Percentiles rank a stretch among this genome's conserved stretches.
These are phyloP conservation scores for Xylariaceae sp. DNA, from an alignment of 2,329 filamentous ascomycete genomes.

Conservation along the genomic window DNA sequence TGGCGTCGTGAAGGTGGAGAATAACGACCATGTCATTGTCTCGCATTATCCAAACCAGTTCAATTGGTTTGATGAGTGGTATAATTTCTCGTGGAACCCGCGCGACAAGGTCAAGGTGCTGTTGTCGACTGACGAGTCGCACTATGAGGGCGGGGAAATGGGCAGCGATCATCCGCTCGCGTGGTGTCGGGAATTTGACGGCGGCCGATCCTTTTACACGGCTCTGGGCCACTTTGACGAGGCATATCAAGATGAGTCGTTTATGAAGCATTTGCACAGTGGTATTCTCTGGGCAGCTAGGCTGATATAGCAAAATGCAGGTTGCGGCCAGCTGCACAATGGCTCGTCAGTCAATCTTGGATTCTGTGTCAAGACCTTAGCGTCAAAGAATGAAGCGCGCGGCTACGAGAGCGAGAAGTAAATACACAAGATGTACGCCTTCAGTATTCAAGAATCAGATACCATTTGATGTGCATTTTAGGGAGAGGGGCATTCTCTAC, in stretches of 20 bases:
- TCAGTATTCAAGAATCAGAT: too few relatives aligned
- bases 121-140: slow-evolving; percentile 35
- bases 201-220: slow-evolving; percentile 40
- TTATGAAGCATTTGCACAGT: slow-evolving; percentile 24
- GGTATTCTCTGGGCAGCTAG: slow-evolving; percentile 22
- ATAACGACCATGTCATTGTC: slow-evolving; percentile 31
- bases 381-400: too few relatives aligned
- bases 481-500: too few relatives aligned
- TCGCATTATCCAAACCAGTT: slow-evolving; percentile 19
- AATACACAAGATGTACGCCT: too few relatives aligned
- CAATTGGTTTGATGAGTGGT: slow-evolving; percentile 42
- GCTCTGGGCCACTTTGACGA: slow-evolving; percentile 42
- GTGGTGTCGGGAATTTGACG: slow-evolving; percentile 40
- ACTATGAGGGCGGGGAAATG: slow-evolving; percentile 36
- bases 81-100: slow-evolving; percentile 38
- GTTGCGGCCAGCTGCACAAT: too few relatives aligned
- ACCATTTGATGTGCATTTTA: too few relatives aligned
- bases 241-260: slow-evolving; percentile 35
- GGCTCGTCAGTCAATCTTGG: too few relatives aligned
- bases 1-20: slow-evolving; percentile 31
- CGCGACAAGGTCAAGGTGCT: slow-evolving; percentile 33
- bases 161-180: slow-evolving; percentile 38
- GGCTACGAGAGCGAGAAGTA: too few relatives aligned
- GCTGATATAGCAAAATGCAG: not conserved
- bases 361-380: too few relatives aligned